Evolutionary conservation across 768 basidiomycete species (phyloP).

Genomic region (Ramaria sp.): DNA sequence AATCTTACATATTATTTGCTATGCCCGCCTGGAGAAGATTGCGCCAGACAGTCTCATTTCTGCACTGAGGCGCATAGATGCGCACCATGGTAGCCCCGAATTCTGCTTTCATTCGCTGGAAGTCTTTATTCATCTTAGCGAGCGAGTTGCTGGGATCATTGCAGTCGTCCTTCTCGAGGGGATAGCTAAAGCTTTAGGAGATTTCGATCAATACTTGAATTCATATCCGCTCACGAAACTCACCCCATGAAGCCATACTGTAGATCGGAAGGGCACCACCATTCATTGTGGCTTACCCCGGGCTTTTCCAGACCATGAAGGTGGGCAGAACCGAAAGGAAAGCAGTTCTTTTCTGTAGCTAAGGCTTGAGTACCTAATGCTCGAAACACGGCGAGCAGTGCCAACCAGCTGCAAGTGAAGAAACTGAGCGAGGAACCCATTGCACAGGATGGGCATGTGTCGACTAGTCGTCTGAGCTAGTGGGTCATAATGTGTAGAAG

Average conservation of each 20-base stretch:
- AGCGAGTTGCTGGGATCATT: slow-evolving; percentile 8
- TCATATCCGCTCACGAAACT: not conserved
- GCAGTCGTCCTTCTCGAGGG: slow-evolving; percentile 9
- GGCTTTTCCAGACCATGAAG: not conserved
- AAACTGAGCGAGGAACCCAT: too few relatives aligned
- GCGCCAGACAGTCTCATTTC: slow-evolving; percentile 9
- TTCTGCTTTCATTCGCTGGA: slow-evolving; percentile 11
- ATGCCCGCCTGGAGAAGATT: slow-evolving; percentile 11
- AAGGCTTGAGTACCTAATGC: not conserved
- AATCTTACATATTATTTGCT: slow-evolving; percentile 8
- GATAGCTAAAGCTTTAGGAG: slow-evolving; percentile 7
- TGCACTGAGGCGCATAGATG: slow-evolving; percentile 12
- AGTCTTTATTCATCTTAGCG: slow-evolving; percentile 7
- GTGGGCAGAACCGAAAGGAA: slow-evolving; percentile 3
- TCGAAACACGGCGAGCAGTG: not conserved
- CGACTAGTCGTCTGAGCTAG: too few relatives aligned
- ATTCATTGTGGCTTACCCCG: not conserved
- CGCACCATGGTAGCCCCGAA: slow-evolving; percentile 15
- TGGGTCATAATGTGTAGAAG: too few relatives aligned
- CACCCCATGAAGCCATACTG: slow-evolving; percentile 10
- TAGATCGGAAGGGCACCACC: slow-evolving; percentile 4
- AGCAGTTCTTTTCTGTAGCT: not conserved
- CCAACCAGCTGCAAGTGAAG: too few relatives aligned
- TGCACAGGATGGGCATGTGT: too few relatives aligned
- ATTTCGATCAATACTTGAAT: not conserved